Evolutionary conservation across 2,329 filamentous ascomycete species (phyloP).

Genomic region (Saccharata proteae): DNA sequence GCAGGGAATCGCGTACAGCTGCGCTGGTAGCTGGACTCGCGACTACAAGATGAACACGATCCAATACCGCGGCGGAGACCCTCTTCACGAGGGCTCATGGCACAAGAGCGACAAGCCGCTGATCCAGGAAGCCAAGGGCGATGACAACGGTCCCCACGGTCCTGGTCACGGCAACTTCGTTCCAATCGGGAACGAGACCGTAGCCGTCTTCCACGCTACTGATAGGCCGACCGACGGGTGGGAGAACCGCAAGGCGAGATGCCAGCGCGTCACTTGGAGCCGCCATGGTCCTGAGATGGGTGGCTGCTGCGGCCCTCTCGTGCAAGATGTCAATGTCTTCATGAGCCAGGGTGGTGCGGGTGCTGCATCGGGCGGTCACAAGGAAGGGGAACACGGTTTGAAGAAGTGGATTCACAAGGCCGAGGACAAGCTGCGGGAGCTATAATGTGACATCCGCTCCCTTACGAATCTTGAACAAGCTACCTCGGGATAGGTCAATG

Average conservation of each 20-base stretch:
- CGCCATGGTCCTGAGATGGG: constrained; percentile 22
- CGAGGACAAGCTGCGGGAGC: constrained; percentile 7
- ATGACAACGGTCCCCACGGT: constrained; percentile 25
- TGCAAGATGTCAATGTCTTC: constrained; percentile 4
- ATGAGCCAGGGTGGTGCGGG: constrained; percentile 4
- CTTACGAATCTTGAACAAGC: too few species aligned
- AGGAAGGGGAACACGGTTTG: constrained; percentile 5
- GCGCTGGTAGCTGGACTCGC: constrained; percentile 34
- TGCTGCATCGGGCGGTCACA: not conserved
- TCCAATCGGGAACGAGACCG: constrained; percentile 27
- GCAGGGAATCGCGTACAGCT: constrained; percentile 35
- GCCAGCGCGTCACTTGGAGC: constrained; percentile 29
- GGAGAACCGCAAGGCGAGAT: constrained; percentile 31
- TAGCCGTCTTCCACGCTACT: constrained; percentile 35
- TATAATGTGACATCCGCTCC: too few species aligned
- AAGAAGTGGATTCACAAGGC: constrained; percentile 7
- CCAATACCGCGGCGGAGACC: constrained; percentile 28
- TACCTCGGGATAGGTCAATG: too few species aligned
- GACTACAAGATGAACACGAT: constrained; percentile 38
- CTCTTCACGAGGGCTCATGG: constrained; percentile 26
- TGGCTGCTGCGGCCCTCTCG: constrained; percentile 13
- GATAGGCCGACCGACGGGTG: constrained; percentile 32
- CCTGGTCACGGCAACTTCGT: constrained; percentile 36
- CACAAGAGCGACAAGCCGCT: constrained; percentile 27
- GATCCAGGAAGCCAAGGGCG: constrained; percentile 21